phyloP scores from a whole-genome alignment of 305 asterid species.

The Euphrasia arctica region DNA sequence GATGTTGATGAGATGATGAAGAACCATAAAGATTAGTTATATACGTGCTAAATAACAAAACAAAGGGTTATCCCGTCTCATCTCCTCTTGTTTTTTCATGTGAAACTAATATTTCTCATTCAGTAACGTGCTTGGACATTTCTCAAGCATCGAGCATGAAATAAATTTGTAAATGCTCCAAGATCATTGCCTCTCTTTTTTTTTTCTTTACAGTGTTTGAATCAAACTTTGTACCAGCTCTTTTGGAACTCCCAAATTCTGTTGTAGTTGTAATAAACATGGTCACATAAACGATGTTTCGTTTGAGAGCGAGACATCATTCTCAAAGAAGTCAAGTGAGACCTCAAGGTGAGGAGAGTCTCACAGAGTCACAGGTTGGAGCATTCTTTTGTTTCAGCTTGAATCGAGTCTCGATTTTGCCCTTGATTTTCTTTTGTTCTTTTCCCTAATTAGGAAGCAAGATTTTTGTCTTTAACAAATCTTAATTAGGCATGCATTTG shows the following conservation, averaged over 20 bases:
- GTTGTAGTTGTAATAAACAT: too few relatives aligned
- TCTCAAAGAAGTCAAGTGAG: too few relatives aligned
- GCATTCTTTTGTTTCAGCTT: too few relatives aligned
- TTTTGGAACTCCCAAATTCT: background rate
- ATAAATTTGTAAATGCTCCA: conserved; percentile 18
- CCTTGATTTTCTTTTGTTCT: too few relatives aligned
- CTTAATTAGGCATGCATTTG: too few relatives aligned
- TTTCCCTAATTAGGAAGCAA: too few relatives aligned
- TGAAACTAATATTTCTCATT: background rate
- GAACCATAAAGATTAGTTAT: conserved; percentile 41
- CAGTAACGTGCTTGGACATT: conserved; percentile 7
- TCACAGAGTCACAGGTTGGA: too few relatives aligned
- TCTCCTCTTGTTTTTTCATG: conserved; percentile 6
- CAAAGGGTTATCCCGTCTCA: background rate
- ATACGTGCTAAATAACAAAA: background rate
- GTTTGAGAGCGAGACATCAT: too few relatives aligned
- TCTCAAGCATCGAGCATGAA: conserved; percentile 18
- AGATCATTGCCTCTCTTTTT: background rate
- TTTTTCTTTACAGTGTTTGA: conserved; percentile 6
- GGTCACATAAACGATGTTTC: too few relatives aligned
- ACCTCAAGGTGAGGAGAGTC: too few relatives aligned
- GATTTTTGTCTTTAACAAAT: too few relatives aligned
- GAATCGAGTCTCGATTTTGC: too few relatives aligned
- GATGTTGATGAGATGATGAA: conserved; percentile 81
- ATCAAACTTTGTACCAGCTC: conserved; percentile 21